Conservation (phyloP, 371 early-diverging fungal species). For the Mucor saturninus region DNA sequence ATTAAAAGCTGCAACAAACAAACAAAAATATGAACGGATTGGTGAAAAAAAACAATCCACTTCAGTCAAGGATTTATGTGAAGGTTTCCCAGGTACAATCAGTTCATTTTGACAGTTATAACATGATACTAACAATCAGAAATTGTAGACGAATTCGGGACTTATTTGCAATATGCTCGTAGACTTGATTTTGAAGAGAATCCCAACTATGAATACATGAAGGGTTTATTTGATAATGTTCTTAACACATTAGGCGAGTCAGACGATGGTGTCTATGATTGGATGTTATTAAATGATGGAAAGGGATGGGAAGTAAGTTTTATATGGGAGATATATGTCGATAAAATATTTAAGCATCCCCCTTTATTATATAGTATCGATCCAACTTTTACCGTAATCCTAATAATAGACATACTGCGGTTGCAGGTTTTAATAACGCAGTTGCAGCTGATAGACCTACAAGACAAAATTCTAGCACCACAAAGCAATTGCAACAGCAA, state of each 20-base stretch:
- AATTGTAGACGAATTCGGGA: constrained; percentile 76
- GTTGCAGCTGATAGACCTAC: constrained; percentile 19
- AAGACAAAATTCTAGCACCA: neutral
- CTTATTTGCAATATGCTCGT: constrained; percentile 73
- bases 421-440: constrained; percentile 26
- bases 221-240: constrained; percentile 82
- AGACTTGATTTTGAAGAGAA: constrained; percentile 90
- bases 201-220: constrained; percentile 90
- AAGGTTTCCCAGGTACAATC: constrained; percentile 71
- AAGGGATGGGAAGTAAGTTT: constrained; percentile 57
- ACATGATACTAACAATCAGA: neutral
- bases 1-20: constrained; percentile 95
- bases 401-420: constrained; percentile 25
- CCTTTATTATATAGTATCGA: constrained; percentile 19
- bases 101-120: neutral
- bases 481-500: constrained; percentile 7
- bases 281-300: constrained; percentile 71
- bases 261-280: constrained; percentile 93
- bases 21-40: constrained; percentile 97
- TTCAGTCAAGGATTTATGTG: constrained; percentile 84
- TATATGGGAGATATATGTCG: neutral
- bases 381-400: constrained; percentile 22
- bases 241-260: constrained; percentile 68
- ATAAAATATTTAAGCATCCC: neutral
- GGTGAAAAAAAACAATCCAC: constrained; percentile 95